Evolutionary conservation across 805 yeast genomes (phyloP).

Genomic region (Ascoidea tarda): DNA sequence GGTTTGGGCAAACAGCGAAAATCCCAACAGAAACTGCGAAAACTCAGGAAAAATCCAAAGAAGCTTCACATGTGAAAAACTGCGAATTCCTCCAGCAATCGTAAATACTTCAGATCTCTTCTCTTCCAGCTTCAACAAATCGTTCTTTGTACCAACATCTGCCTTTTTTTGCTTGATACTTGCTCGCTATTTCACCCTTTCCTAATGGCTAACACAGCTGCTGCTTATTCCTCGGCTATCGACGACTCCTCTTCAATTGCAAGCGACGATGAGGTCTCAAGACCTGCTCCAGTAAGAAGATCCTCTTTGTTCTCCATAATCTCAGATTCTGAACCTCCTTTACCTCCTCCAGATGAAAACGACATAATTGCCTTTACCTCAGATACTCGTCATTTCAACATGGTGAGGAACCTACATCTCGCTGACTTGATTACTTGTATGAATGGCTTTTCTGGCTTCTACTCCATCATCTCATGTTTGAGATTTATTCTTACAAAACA

Average conservation of each 20-base stretch:
- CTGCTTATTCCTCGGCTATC: conserved; percentile 1
- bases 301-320: conserved; percentile 9
- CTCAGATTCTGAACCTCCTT: conserved; percentile 19
- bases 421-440: conserved; percentile 93
- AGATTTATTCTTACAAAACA: conserved; percentile 63
- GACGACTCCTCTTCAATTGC: background rate
- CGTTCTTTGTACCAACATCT: too few species aligned
- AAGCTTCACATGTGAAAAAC: too few species aligned
- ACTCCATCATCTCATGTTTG: conserved; percentile 74
- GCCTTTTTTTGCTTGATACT: too few species aligned
- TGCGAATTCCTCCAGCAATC: too few species aligned
- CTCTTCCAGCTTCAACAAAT: too few species aligned
- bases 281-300: conserved; percentile 9
- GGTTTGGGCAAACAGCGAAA: too few species aligned
- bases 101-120: too few species aligned
- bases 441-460: conserved; percentile 90
- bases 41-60: too few species aligned
- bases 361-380: conserved; percentile 71
- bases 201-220: background rate
- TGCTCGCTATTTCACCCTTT: too few species aligned
- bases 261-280: conserved; percentile 1
- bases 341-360: conserved; percentile 64
- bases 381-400: conserved; percentile 75
- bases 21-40: too few species aligned
- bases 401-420: conserved; percentile 78